Base-by-base conservation (phyloP, 2,329 filamentous ascomycete species). In the Cladosporium sp. region DNA sequence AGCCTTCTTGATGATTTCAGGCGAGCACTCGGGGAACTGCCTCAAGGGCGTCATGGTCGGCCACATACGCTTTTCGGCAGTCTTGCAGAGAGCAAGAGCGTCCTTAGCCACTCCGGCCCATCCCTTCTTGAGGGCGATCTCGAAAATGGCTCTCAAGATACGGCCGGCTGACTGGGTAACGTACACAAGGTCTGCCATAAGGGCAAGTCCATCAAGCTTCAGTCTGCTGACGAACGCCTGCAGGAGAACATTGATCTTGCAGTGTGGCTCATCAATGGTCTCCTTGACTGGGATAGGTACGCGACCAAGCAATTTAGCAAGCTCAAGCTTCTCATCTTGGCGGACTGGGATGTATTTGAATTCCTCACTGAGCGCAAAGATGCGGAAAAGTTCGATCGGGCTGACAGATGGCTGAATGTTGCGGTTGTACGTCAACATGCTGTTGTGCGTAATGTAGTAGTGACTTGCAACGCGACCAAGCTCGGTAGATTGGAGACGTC, bases 1-100 rank as follows among this genome's bases (percentile, higher is more conserved):
- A 3, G 92, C 88, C 76, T 97, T 97, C 65, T 90, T 87, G 51
- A 97, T 80, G 55, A 97, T 90, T 60, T 97, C 93, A 40, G 86
- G 81, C 3, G 92, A 86, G 69, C 92, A 96, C 39, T 80, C 78
- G 3, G 88, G 84, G 70, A 99, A 99, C 70, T 99, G 94, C 56
- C 94, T 86, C 34, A 99, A 80, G 11, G 95, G 94, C 38, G 91
- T 90, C 94, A 97, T 99, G 5, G 93, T 97, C 14, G 93, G 92
- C 94, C 94, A 99, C 95, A 99, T 99, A 51, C 95, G 85, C 81
- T 96, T 96, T 79, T 99, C 94, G 0, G 93, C 94, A 91, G 96
- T 97, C 78, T 99, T 99, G 78, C 95, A 99, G 55, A 99, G 82
- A 67, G 96, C 90, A 42, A 99, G 80, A 0, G 94, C 92, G 62